These are phyloP conservation scores for Blastocystis sp. DNA, from an alignment of 352 stramenopile species.

Conservation along the genomic window DNA sequence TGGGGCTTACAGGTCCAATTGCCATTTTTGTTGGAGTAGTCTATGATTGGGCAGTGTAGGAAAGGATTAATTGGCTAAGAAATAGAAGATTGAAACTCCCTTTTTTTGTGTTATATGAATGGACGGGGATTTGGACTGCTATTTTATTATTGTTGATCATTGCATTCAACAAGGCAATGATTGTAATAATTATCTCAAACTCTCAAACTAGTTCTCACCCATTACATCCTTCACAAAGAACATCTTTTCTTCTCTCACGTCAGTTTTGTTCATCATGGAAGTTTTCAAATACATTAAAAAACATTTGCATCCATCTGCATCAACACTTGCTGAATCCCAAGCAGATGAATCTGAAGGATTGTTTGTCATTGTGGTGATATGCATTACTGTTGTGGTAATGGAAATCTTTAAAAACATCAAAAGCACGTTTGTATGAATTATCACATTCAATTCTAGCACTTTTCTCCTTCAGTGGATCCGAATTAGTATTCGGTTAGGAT, in stretches of 20 bases:
- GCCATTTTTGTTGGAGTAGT: slow-evolving; percentile 50
- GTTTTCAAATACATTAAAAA: slow-evolving; percentile 29
- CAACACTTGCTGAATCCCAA: no score
- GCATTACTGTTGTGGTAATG: slow-evolving; percentile 28
- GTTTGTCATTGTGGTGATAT: not conserved
- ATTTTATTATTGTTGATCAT: slow-evolving; percentile 23
- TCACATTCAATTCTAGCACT: not conserved
- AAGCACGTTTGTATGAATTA: not conserved
- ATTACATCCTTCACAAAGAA: slow-evolving; percentile 54
- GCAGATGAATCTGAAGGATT: not conserved
- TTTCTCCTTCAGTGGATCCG: slow-evolving; percentile 29
- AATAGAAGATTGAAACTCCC: slow-evolving; percentile 24
- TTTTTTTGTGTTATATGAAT: slow-evolving; percentile 57
- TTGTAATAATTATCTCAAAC: not conserved
- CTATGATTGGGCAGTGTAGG: slow-evolving; percentile 4
- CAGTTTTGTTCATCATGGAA: slow-evolving; percentile 25
- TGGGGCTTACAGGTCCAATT: slow-evolving; percentile 51
- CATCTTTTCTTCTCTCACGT: slow-evolving; percentile 47
- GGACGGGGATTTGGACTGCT: slow-evolving; percentile 37
- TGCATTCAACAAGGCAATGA: slow-evolving; percentile 19
- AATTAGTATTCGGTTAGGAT: slow-evolving; percentile 27
- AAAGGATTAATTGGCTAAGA: not conserved
- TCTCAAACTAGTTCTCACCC: not conserved
- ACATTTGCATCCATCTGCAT: not conserved
- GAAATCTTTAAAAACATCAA: slow-evolving; percentile 43